These are phyloP conservation scores for Cytidiella melzeri DNA, from an alignment of 768 basidiomycete genomes.

Conservation along the genomic window DNA sequence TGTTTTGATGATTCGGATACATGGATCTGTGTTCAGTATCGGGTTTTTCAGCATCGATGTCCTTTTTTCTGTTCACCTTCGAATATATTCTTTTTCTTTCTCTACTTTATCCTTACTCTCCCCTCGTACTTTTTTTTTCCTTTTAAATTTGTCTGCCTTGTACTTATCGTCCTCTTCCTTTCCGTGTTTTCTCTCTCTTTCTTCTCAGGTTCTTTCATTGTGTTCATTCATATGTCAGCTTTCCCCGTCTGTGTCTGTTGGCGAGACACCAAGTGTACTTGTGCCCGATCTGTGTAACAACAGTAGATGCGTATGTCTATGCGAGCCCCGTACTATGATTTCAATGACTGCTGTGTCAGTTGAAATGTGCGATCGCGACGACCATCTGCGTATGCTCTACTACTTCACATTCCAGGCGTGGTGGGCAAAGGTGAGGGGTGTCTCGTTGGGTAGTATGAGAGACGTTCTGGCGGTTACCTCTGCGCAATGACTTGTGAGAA, in stretches of 20 bases:
- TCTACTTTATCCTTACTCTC: not conserved
- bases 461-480: no score
- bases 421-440: no score
- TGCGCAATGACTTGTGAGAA: no score
- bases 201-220: conserved; percentile 2
- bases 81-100: not conserved
- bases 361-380: not conserved
- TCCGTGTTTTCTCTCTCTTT: conserved; percentile 1
- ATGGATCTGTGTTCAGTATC: conserved; percentile 6
- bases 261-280: conserved; percentile 6
- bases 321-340: conserved; percentile 4
- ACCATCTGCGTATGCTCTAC: not conserved
- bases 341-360: not conserved
- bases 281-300: conserved; percentile 6
- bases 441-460: no score
- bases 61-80: not conserved
- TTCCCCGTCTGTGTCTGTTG: conserved; percentile 5
- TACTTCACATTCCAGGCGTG: no score
- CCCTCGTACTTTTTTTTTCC: not conserved
- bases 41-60: not conserved
- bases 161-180: not conserved
- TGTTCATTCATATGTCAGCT: not conserved
- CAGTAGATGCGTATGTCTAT: conserved; percentile 8
- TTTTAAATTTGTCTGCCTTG: not conserved
- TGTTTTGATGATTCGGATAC: conserved; percentile 8